These are phyloP conservation scores for Laguncularia racemosa DNA, from an alignment of 345 rosid species.

Conservation along the genomic window DNA sequence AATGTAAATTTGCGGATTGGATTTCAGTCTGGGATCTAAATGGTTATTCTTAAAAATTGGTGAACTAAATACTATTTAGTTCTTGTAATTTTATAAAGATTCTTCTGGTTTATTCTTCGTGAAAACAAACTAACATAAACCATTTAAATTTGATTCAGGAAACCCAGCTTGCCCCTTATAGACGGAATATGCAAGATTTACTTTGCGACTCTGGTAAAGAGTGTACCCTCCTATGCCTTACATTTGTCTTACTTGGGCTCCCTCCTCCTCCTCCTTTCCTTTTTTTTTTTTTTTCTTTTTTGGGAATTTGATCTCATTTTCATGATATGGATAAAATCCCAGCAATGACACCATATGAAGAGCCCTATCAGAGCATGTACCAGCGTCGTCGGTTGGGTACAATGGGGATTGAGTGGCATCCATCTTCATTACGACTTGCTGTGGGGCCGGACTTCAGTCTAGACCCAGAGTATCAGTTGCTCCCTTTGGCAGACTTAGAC, in stretches of 20 bases:
- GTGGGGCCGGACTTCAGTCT: constrained; percentile 87
- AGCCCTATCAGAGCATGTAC: constrained; percentile 95
- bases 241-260: neutral
- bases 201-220: constrained; percentile 94
- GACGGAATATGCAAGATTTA: constrained; percentile 95
- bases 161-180: constrained; percentile 82
- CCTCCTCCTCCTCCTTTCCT: neutral
- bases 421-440: constrained; percentile 62
- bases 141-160: constrained; percentile 45
- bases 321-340: constrained; percentile 13
- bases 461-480: constrained; percentile 76
- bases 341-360: constrained; percentile 94
- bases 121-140: neutral
- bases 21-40: too few relatives aligned
- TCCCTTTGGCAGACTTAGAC: constrained; percentile 86
- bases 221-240: constrained; percentile 1
- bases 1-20: too few relatives aligned
- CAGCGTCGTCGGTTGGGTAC: constrained; percentile 90
- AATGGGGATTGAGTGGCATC: constrained; percentile 88
- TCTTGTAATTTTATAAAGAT: neutral
- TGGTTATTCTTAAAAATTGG: too few relatives aligned
- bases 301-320: constrained; percentile 11
- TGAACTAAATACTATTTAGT: neutral
- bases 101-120: neutral
- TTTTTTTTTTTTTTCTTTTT: constrained; percentile 5